Conservation (phyloP, 2,329 filamentous ascomycete genomes). For the Basipetospora chlamydospora region DNA sequence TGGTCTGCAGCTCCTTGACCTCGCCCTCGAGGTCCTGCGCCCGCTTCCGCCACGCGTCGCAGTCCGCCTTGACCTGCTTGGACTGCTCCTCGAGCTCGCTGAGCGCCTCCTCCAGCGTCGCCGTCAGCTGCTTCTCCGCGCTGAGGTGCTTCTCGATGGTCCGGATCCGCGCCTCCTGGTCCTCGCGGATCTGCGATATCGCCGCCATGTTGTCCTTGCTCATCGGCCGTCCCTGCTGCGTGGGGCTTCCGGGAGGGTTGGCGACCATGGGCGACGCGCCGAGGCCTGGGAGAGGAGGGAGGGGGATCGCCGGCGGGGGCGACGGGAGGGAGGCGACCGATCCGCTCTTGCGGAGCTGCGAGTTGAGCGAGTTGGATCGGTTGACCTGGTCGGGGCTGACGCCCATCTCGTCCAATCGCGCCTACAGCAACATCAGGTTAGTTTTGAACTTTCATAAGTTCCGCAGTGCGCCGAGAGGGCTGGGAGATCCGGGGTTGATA, state of each 20-base stretch:
- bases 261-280: constrained; percentile 29
- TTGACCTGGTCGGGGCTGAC: constrained; percentile 29
- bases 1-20: constrained; percentile 49
- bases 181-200: constrained; percentile 71
- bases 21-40: constrained; percentile 60
- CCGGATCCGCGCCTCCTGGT: constrained; percentile 86
- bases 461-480: not conserved
- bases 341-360: constrained; percentile 69
- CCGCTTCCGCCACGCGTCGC: constrained; percentile 82
- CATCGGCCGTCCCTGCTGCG: constrained; percentile 47
- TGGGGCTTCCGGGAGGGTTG: constrained; percentile 33
- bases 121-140: constrained; percentile 91
- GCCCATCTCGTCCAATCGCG: constrained; percentile 41
- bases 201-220: constrained; percentile 60
- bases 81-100: constrained; percentile 85
- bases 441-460: constrained; percentile 5
- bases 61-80: constrained; percentile 81
- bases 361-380: constrained; percentile 44
- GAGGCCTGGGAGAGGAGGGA: constrained; percentile 68
- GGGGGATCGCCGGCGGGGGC: constrained; percentile 86
- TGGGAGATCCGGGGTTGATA: too few species aligned
- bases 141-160: constrained; percentile 94
- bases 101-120: constrained; percentile 87
- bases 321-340: constrained; percentile 79
- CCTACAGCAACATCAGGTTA: constrained; percentile 26